Conservation (phyloP, 2,329 filamentous ascomycete species). For the Scedosporium apiospermum region DNA sequence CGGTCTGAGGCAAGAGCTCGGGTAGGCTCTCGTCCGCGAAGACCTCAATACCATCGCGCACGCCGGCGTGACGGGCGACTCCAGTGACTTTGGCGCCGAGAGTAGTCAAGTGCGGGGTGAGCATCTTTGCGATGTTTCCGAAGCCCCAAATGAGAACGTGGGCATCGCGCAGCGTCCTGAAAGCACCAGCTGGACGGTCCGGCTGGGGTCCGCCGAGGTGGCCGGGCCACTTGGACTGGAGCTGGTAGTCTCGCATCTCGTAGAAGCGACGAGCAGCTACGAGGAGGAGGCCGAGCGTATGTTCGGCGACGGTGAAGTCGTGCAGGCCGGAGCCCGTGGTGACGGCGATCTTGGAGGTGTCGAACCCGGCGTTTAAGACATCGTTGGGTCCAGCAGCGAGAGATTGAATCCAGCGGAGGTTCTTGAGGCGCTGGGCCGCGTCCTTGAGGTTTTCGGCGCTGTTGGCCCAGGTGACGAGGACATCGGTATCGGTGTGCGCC, state of each 20-base stretch:
- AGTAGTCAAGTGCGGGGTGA: constrained; percentile 42
- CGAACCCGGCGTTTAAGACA: constrained; percentile 52
- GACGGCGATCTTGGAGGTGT: constrained; percentile 36
- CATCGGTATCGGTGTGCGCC: constrained; percentile 47
- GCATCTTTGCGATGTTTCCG: constrained; percentile 55
- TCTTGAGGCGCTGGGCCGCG: constrained; percentile 43
- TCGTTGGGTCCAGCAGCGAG: constrained; percentile 59
- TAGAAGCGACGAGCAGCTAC: constrained; percentile 46
- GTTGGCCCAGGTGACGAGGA: constrained; percentile 56
- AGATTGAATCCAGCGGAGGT: constrained; percentile 56
- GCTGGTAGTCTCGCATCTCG: constrained; percentile 54
- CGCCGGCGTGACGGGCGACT: constrained; percentile 45
- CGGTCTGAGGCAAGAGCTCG: constrained; percentile 44
- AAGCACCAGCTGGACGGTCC: constrained; percentile 44
- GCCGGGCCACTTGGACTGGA: constrained; percentile 45
- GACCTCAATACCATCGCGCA: constrained; percentile 49
- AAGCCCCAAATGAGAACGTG: constrained; percentile 54
- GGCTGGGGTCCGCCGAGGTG: constrained; percentile 54
- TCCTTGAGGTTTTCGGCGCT: constrained; percentile 46
- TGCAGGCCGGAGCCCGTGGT: constrained; percentile 56
- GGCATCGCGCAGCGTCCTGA: constrained; percentile 51
- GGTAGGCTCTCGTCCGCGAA: constrained; percentile 43
- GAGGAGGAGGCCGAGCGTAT: constrained; percentile 49
- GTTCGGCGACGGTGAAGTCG: constrained; percentile 56
- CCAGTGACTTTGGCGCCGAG: constrained; percentile 51